Conservation (phyloP, 768 basidiomycete genomes). For the Mycena indigotica region DNA sequence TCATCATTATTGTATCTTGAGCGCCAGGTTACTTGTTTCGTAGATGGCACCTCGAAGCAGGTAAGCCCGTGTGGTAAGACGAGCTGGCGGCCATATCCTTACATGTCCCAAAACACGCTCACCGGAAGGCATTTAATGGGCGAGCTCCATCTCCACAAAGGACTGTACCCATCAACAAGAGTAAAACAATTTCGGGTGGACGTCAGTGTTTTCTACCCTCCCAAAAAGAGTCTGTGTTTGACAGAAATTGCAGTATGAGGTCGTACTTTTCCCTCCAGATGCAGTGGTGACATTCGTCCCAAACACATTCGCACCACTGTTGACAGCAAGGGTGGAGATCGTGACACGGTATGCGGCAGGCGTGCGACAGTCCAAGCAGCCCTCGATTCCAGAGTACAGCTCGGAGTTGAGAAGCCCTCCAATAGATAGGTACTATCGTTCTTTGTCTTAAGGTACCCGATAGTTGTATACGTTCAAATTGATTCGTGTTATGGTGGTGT, state of each 20-base stretch:
- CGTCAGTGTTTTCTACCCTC: slow-evolving; percentile 5
- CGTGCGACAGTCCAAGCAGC: background rate
- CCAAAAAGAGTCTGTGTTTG: too few species aligned
- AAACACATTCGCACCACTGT: background rate
- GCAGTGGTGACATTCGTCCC: slow-evolving; percentile 7
- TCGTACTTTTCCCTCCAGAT: slow-evolving; percentile 11
- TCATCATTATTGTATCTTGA: slow-evolving; percentile 8
- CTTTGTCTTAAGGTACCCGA: background rate
- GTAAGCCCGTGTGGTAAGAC: slow-evolving; percentile 12
- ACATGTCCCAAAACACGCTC: background rate
- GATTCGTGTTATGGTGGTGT: too few species aligned
- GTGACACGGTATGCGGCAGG: slow-evolving; percentile 14
- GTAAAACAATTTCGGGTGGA: slow-evolving; percentile 11
- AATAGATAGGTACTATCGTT: background rate
- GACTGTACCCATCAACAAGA: slow-evolving; percentile 10
- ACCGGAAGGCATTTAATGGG: slow-evolving; percentile 12
- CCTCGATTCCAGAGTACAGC: background rate
- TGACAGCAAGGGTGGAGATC: slow-evolving; percentile 13
- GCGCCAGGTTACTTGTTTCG: slow-evolving; percentile 3
- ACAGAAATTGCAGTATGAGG: slow-evolving; percentile 8
- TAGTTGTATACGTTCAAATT: too few species aligned
- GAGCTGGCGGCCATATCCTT: slow-evolving; percentile 10
- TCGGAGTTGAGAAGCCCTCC: background rate
- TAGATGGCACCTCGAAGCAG: background rate
- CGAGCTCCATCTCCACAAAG: slow-evolving; percentile 9